A percentile compares a stretch with the other conserved stretches of the same genome.
Conservation (phyloP, 768 basidiomycete species). For the Guyanaporus albipodus region DNA sequence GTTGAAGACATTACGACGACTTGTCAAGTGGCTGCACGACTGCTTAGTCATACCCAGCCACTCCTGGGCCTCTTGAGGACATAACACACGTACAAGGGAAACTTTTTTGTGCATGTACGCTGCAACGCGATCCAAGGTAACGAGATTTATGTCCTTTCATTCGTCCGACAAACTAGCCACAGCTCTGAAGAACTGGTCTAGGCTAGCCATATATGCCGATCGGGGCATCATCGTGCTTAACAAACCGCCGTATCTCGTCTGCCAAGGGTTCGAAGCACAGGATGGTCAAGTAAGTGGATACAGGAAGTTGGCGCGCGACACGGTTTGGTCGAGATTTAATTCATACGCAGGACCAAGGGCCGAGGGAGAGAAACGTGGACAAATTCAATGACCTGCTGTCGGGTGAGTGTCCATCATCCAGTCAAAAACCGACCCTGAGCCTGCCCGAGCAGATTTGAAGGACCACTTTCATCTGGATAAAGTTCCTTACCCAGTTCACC, state of each 20-base stretch:
- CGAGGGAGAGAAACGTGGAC: constrained; percentile 24
- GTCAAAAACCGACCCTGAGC: constrained; percentile 1
- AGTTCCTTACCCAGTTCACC: constrained; percentile 53
- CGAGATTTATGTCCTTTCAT: background rate
- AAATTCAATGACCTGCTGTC: constrained; percentile 37
- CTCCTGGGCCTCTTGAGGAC: background rate
- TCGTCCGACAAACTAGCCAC: background rate
- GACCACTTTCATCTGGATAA: constrained; percentile 30
- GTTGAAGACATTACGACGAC: too few relatives aligned
- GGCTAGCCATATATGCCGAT: constrained; percentile 48
- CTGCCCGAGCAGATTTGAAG: constrained; percentile 24
- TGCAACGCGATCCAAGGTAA: constrained; percentile 22
- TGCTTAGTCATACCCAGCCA: too few relatives aligned
- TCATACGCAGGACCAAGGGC: constrained; percentile 14
- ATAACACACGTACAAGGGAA: background rate
- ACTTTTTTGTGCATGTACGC: constrained; percentile 15
- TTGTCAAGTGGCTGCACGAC: too few relatives aligned
- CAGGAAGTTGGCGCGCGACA: background rate
- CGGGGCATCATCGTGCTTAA: constrained; percentile 51
- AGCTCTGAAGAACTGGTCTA: constrained; percentile 30
- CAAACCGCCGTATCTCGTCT: constrained; percentile 57
- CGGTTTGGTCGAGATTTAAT: background rate
- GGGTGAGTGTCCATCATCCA: constrained; percentile 24
- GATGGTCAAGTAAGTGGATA: constrained; percentile 17
- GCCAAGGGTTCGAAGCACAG: constrained; percentile 39